A percentile compares a stretch with the other conserved stretches of the same genome.
Evolutionary conservation across 2,329 filamentous ascomycete genomes (phyloP).

Genomic region (Botrytis deweyae): DNA sequence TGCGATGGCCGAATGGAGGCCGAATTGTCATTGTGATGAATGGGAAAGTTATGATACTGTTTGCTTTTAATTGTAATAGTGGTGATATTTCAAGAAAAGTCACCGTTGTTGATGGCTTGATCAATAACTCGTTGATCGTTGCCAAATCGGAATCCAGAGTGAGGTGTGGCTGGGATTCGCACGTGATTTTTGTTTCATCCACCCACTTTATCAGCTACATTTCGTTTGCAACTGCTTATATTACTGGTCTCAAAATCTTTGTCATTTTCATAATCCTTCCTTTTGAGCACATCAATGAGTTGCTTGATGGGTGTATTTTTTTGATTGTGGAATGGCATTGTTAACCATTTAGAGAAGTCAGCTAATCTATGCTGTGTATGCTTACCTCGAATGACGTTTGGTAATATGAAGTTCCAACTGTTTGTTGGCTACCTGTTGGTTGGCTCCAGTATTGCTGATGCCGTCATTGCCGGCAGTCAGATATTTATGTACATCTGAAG

Average conservation of each 20-base stretch:
- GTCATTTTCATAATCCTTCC: not conserved
- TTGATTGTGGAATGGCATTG: not conserved
- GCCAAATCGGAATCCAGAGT: not conserved
- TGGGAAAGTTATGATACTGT: not conserved
- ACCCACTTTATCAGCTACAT: not conserved
- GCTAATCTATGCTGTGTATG: not conserved
- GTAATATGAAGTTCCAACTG: not conserved
- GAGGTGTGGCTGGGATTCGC: not conserved
- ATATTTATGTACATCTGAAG: not conserved
- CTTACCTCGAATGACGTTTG: not conserved
- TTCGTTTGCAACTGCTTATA: no score
- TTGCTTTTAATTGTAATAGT: not conserved
- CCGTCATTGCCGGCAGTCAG: not conserved
- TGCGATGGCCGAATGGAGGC: slow-evolving; percentile 31
- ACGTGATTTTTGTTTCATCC: not conserved
- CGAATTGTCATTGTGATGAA: slow-evolving; percentile 1
- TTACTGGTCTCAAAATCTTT: no score
- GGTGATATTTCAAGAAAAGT: not conserved
- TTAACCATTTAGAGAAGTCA: not conserved
- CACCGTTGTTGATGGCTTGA: not conserved
- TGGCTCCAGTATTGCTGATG: not conserved
- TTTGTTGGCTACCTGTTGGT: not conserved
- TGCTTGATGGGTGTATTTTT: not conserved
- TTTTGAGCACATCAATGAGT: not conserved
- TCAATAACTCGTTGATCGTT: not conserved